phyloP scores from a whole-genome alignment of 2,329 filamentous ascomycete genomes.

The Eutypa lata region DNA sequence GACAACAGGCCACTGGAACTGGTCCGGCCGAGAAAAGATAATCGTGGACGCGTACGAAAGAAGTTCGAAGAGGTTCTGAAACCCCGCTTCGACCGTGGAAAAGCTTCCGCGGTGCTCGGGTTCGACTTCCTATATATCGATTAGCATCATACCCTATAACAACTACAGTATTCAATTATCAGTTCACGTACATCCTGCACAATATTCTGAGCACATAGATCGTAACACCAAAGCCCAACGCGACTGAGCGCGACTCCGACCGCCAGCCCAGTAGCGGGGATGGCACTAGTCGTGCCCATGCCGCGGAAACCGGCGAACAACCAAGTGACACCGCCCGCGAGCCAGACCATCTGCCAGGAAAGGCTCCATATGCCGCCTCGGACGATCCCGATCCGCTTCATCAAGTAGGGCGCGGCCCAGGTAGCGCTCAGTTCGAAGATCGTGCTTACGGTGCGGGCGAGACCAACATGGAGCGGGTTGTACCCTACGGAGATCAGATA shows the following conservation, averaged over 20 bases:
- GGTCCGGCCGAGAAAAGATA: slow-evolving; percentile 56
- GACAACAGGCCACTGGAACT: slow-evolving; percentile 62
- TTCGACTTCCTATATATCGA: slow-evolving; percentile 45
- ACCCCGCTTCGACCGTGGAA: slow-evolving; percentile 63
- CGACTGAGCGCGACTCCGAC: slow-evolving; percentile 53
- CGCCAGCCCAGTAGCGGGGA: slow-evolving; percentile 47
- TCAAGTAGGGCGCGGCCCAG: slow-evolving; percentile 55
- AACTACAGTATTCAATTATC: too few relatives aligned
- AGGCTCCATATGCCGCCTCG: slow-evolving; percentile 68
- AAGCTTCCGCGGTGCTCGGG: slow-evolving; percentile 61
- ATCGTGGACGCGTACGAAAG: slow-evolving; percentile 65
- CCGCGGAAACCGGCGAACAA: slow-evolving; percentile 34
- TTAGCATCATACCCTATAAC: background rate
- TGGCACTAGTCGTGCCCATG: slow-evolving; percentile 9
- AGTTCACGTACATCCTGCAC: slow-evolving; percentile 52
- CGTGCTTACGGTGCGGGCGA: slow-evolving; percentile 50
- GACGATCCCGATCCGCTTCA: slow-evolving; percentile 52
- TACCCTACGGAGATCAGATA: slow-evolving; percentile 56
- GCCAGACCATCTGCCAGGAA: slow-evolving; percentile 62
- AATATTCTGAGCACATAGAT: slow-evolving; percentile 57
- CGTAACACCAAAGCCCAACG: slow-evolving; percentile 60
- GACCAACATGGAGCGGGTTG: slow-evolving; percentile 48
- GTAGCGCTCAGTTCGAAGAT: slow-evolving; percentile 59
- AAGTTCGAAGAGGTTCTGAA: slow-evolving; percentile 70
- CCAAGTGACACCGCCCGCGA: slow-evolving; percentile 41